A percentile compares a stretch with the other conserved stretches of the same genome.
Conservation (phyloP, 106 monocot species). For the Amphibolis antarctica region DNA sequence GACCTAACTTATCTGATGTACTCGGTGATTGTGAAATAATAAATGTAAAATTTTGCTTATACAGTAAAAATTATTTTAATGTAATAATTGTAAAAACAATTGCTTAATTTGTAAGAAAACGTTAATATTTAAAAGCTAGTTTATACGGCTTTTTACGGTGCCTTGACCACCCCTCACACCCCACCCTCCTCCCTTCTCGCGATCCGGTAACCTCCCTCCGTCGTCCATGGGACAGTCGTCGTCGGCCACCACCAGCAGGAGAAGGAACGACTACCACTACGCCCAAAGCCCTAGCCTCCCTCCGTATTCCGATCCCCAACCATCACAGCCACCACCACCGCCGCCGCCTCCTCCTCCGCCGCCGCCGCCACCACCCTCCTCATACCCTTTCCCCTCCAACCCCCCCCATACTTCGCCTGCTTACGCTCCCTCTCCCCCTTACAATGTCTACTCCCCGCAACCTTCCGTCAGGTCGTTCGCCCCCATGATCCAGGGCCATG, state of each 20-base stretch:
- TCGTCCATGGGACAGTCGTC: no score
- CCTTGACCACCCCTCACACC: no score
- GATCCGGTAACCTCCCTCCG: neutral
- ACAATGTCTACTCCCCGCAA: conserved; percentile 1
- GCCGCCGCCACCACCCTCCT: conserved; percentile 10
- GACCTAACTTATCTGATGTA: no score
- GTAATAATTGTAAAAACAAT: no score
- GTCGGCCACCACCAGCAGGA: no score
- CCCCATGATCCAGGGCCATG: neutral
- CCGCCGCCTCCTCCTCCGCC: conserved; percentile 3
- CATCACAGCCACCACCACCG: neutral
- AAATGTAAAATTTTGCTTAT: no score
- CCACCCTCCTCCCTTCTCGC: neutral
- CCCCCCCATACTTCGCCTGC: neutral
- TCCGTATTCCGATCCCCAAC: neutral
- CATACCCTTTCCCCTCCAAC: neutral
- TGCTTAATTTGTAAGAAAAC: no score
- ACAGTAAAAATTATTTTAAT: no score
- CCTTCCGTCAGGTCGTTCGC: neutral
- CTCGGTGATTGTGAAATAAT: no score
- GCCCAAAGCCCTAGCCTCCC: neutral
- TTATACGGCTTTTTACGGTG: no score
- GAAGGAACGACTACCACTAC: neutral
- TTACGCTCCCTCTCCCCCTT: conserved; percentile 1
- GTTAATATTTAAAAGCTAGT: no score